Percentiles rank a stretch among this genome's conserved stretches.
Conservation (phyloP, 371 early-diverging fungal species). For the Rhizopus arrhizus region DNA sequence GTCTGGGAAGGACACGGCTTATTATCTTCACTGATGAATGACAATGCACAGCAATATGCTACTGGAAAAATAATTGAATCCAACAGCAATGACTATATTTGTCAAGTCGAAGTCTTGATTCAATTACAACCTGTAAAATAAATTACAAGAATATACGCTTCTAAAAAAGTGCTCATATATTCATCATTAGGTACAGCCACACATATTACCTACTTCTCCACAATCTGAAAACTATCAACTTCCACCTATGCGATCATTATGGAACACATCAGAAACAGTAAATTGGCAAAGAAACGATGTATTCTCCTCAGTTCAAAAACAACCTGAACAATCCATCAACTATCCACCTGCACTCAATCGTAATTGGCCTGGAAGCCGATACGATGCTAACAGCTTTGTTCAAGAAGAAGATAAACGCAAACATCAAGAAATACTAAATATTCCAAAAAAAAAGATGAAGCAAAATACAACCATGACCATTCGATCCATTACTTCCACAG, state of each 20-base stretch:
- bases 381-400: conserved; percentile 16
- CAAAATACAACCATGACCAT: conserved; percentile 1
- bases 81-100: conserved; percentile 12
- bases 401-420: neutral
- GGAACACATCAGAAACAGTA: neutral
- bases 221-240: conserved; percentile 8
- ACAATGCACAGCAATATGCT: conserved; percentile 9
- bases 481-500: neutral
- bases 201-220: too few relatives aligned
- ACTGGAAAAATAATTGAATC: conserved; percentile 25
- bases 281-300: too few relatives aligned
- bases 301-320: neutral
- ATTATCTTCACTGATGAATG: conserved; percentile 25
- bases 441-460: neutral
- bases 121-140: conserved; percentile 36
- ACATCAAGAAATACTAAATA: too few relatives aligned
- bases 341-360: conserved; percentile 21
- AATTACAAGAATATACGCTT: neutral
- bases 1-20: conserved; percentile 45
- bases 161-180: too few relatives aligned
- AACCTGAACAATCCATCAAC: neutral
- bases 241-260: conserved; percentile 25
- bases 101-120: conserved; percentile 33
- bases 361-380: conserved; percentile 31
- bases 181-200: too few relatives aligned